A percentile compares a stretch with the other conserved stretches of the same genome.
Conservation (phyloP, 805 yeast genomes). For the Kodamaea sagamina region DNA sequence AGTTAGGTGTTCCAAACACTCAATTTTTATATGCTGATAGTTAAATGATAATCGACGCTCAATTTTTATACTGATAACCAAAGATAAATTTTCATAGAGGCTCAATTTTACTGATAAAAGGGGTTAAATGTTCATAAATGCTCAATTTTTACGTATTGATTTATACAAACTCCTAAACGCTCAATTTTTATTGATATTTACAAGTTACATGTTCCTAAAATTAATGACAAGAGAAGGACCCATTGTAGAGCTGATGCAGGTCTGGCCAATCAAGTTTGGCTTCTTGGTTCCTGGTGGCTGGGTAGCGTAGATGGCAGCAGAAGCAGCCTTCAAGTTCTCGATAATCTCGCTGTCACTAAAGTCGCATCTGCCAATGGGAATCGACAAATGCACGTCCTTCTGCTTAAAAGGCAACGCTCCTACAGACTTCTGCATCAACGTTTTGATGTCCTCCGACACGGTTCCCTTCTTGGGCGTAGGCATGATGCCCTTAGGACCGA, state of each 20-base stretch:
- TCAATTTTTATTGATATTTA: constrained; percentile 5
- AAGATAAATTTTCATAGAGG: no score
- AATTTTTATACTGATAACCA: no score
- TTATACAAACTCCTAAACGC: no score
- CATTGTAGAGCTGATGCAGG: constrained; percentile 65
- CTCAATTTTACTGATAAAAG: no score
- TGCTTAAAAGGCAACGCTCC: constrained; percentile 83
- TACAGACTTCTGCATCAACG: constrained; percentile 52
- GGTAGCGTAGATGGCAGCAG: constrained; percentile 58
- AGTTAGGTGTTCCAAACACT: constrained; percentile 28
- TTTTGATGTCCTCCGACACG: constrained; percentile 64
- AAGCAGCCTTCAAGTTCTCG: constrained; percentile 67
- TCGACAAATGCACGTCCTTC: constrained; percentile 55
- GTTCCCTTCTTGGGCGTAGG: constrained; percentile 87
- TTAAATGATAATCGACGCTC: constrained; percentile 1
- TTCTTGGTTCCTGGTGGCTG: constrained; percentile 62
- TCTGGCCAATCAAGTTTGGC: constrained; percentile 69
- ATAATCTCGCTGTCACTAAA: constrained; percentile 77
- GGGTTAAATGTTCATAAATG: no score
- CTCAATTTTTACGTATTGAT: no score
- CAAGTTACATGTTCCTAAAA: constrained; percentile 24
- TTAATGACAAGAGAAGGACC: constrained; percentile 79
- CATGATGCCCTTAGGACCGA: constrained; percentile 90
- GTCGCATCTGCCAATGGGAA: constrained; percentile 76
- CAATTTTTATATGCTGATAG: background rate